A percentile compares a stretch with the other conserved stretches of the same genome.
phyloP scores from a whole-genome alignment of 257 asterid genomes.

The Coffea eugenioides region DNA sequence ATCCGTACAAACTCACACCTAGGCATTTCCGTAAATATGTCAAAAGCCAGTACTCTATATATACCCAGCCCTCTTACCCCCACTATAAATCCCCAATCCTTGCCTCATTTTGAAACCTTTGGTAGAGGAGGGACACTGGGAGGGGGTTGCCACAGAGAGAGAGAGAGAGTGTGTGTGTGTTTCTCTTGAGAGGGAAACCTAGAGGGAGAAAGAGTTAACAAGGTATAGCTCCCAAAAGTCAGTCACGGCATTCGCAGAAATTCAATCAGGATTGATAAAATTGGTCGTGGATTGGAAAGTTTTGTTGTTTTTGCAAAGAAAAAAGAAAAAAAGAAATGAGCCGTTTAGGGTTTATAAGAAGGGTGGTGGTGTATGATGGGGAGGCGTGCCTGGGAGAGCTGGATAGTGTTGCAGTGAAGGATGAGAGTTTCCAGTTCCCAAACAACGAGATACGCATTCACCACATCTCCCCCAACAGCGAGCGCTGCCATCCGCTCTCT shows the following conservation, averaged over 20 bases:
- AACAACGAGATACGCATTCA: constrained; percentile 88
- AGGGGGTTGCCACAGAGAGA: constrained; percentile 24
- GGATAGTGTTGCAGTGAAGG: constrained; percentile 62
- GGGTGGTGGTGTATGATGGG: constrained; percentile 69
- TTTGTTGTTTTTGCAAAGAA: not conserved
- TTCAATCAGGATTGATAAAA: constrained; percentile 6
- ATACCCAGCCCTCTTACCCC: constrained; percentile 14
- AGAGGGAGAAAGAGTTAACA: constrained; percentile 15
- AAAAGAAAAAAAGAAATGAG: constrained; percentile 35
- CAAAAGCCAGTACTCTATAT: constrained; percentile 19
- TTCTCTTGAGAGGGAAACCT: constrained; percentile 20
- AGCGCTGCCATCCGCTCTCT: constrained; percentile 80
- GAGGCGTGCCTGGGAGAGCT: constrained; percentile 75
- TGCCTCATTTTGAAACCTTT: constrained; percentile 48
- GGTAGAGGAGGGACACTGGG: constrained; percentile 40
- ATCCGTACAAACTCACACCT: constrained; percentile 17
- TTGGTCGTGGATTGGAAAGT: not conserved
- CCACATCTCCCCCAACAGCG: constrained; percentile 59
- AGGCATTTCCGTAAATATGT: constrained; percentile 49
- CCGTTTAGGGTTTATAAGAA: constrained; percentile 83
- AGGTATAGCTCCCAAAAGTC: constrained; percentile 6
- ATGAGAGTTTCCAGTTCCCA: constrained; percentile 63
- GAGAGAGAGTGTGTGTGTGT: constrained; percentile 15
- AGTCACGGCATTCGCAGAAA: constrained; percentile 14
- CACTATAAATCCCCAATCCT: constrained; percentile 51